Evolutionary conservation across 2,329 filamentous ascomycete species (phyloP).

Genomic region (Penicillium thymicola): DNA sequence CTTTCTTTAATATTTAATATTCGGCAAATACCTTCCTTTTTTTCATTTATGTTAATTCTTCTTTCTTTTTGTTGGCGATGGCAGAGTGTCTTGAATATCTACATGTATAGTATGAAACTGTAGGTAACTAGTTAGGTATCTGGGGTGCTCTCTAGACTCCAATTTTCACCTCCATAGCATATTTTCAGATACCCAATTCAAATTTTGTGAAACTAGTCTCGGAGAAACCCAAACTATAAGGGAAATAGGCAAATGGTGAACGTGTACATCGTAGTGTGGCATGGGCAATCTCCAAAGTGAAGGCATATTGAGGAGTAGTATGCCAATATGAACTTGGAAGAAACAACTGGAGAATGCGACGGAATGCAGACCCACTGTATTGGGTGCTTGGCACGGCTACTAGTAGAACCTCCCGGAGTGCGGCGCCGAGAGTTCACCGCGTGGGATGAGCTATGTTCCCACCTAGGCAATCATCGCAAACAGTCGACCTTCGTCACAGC

Average conservation of each 20-base stretch:
- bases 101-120: background rate
- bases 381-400: no score
- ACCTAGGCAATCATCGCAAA: background rate
- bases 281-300: no score
- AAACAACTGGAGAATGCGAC: no score
- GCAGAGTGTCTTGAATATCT: background rate
- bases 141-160: background rate
- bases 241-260: background rate
- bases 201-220: background rate
- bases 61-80: background rate
- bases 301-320: background rate
- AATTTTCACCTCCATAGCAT: background rate
- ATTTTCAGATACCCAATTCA: constrained; percentile 14
- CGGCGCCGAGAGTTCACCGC: background rate
- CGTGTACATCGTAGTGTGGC: background rate
- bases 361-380: background rate
- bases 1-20: constrained; percentile 10
- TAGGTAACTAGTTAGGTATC: no score
- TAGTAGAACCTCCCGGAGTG: background rate
- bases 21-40: background rate
- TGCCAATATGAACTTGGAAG: background rate
- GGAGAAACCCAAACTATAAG: no score
- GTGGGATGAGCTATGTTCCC: background rate
- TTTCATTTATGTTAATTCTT: background rate
- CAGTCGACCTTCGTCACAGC: background rate